Percentiles rank a stretch among this genome's conserved stretches.
Conservation (phyloP, 2,329 filamentous ascomycete genomes). For the Tolypocladium cylindrosporum region DNA sequence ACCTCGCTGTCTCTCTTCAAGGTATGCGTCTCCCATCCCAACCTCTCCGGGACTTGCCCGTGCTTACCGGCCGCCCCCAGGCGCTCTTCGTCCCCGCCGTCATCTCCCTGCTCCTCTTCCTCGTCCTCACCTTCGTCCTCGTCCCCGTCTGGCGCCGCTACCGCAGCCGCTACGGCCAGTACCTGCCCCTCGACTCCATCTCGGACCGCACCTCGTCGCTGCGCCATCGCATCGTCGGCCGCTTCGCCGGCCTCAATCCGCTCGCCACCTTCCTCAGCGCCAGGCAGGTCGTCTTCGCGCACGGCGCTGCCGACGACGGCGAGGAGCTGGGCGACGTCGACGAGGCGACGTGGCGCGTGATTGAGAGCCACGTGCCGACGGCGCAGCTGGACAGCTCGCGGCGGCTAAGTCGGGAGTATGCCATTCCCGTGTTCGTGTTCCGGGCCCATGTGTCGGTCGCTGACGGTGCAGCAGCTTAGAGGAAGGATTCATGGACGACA, state of each 20-base stretch:
- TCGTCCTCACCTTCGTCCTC: conserved; percentile 54
- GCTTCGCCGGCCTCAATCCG: conserved; percentile 18
- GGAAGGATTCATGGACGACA: conserved; percentile 34
- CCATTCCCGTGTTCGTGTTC: conserved; percentile 5
- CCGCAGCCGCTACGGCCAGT: conserved; percentile 61
- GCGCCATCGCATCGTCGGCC: conserved; percentile 35
- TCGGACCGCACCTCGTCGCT: conserved; percentile 46
- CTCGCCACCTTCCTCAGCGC: conserved; percentile 39
- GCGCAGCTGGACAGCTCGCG: conserved; percentile 38
- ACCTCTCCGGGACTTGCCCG: not conserved
- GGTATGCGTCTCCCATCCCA: not conserved
- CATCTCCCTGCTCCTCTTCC: conserved; percentile 60
- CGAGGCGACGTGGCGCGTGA: conserved; percentile 31
- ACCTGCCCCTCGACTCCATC: conserved; percentile 58
- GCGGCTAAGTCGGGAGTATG: conserved; percentile 65
- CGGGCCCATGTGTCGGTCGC: conserved; percentile 3
- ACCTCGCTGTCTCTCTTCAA: not conserved
- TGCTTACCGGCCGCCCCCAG: conserved; percentile 30
- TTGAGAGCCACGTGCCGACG: conserved; percentile 23
- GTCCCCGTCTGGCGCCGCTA: conserved; percentile 62
- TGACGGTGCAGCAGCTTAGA: conserved; percentile 9
- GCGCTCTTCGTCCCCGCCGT: conserved; percentile 60
- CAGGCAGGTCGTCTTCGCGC: conserved; percentile 27
- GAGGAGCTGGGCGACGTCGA: conserved; percentile 58
- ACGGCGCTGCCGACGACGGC: conserved; percentile 35